These are phyloP conservation scores for Terfezia claveryi DNA, from an alignment of 495 filamentous ascomycete genomes.

Conservation along the genomic window DNA sequence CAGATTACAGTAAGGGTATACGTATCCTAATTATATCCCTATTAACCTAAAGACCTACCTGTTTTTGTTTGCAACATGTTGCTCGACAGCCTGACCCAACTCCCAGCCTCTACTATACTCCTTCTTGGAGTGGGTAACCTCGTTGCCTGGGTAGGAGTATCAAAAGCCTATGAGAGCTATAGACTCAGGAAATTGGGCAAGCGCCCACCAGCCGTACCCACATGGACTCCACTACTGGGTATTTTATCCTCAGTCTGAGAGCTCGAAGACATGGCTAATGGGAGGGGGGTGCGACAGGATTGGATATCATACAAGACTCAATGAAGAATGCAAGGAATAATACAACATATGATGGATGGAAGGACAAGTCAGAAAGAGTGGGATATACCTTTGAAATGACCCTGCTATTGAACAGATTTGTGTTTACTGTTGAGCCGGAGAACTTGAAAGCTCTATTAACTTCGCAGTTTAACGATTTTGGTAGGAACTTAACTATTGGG, in stretches of 20 bases:
- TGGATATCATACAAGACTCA: constrained; percentile 37
- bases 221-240: not conserved
- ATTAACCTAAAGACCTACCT: no score
- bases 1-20: no score
- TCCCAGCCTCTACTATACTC: no score
- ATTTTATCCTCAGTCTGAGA: not conserved
- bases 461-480: constrained; percentile 48
- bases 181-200: not conserved
- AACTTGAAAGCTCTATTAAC: constrained; percentile 60
- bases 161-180: not conserved
- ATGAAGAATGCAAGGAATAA: constrained; percentile 29
- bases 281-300: constrained; percentile 22
- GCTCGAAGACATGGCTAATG: not conserved
- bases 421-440: constrained; percentile 44
- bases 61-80: no score
- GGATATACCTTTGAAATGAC: constrained; percentile 38
- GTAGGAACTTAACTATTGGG: constrained; percentile 1
- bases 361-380: constrained; percentile 24
- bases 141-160: no score
- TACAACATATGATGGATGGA: constrained; percentile 39
- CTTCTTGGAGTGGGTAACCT: no score
- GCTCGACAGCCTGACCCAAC: no score
- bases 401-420: constrained; percentile 31
- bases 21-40: no score
- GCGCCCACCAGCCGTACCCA: not conserved